These are phyloP conservation scores for Babesia sp. DNA, from an alignment of 169 alveolate species.

Conservation along the genomic window DNA sequence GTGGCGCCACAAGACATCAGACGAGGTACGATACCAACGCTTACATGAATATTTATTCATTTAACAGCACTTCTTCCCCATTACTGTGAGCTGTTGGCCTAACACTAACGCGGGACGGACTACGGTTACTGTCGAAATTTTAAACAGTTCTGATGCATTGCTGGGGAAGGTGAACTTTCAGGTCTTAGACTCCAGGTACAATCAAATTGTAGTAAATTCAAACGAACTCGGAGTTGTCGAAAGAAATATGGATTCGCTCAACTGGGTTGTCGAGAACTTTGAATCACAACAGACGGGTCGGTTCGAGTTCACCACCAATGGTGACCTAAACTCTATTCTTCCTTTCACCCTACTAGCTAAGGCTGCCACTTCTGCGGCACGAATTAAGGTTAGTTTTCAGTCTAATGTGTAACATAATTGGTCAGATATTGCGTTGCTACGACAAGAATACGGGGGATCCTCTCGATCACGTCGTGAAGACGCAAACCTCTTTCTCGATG, in stretches of 20 bases:
- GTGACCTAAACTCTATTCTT: conserved; percentile 57
- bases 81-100: conserved; percentile 66
- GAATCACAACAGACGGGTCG: conserved; percentile 31
- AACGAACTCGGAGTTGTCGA: conserved; percentile 51
- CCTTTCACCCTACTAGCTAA: conserved; percentile 62
- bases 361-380: conserved; percentile 27
- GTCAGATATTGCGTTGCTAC: conserved; percentile 50
- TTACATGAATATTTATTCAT: neutral
- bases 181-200: conserved; percentile 50
- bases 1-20: conserved; percentile 64
- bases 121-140: conserved; percentile 56
- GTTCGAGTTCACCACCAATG: conserved; percentile 48
- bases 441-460: conserved; percentile 55
- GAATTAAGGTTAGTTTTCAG: conserved; percentile 30
- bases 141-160: conserved; percentile 32
- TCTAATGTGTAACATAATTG: neutral
- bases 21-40: conserved; percentile 10
- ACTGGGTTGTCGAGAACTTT: conserved; percentile 45
- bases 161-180: conserved; percentile 41
- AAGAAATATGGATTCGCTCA: conserved; percentile 43
- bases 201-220: conserved; percentile 31
- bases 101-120: conserved; percentile 36
- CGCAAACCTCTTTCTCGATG: conserved; percentile 57
- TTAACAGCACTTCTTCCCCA: conserved; percentile 45
- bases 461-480: conserved; percentile 46